These are phyloP conservation scores for Trichoderma cornu-damae DNA, from an alignment of 2,329 filamentous ascomycete species.

Conservation along the genomic window DNA sequence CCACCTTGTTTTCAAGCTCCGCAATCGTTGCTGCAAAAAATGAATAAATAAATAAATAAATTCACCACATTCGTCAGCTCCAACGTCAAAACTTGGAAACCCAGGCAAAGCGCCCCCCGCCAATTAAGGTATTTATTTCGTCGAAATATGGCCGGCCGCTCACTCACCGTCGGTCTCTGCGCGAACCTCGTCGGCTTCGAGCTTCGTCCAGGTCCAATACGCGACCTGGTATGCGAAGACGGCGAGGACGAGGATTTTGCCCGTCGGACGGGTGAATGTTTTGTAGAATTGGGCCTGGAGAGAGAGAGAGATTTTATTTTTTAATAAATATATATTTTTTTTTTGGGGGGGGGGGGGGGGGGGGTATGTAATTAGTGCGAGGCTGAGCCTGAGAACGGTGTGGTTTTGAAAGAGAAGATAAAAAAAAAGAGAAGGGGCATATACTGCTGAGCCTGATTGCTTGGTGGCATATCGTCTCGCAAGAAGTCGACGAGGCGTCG, in stretches of 20 bases:
- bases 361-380: no score
- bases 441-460: constrained; percentile 27
- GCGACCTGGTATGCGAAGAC: constrained; percentile 73
- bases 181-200: constrained; percentile 67
- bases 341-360: no score
- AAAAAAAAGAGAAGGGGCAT: constrained; percentile 1
- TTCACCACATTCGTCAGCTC: no score
- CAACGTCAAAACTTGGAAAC: no score
- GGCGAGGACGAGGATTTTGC: constrained; percentile 68
- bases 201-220: constrained; percentile 69
- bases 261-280: constrained; percentile 65
- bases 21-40: constrained; percentile 16
- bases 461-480: constrained; percentile 28
- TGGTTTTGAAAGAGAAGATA: background rate
- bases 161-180: constrained; percentile 51
- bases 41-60: no score
- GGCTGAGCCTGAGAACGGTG: no score
- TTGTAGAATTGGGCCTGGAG: constrained; percentile 64
- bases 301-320: no score
- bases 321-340: no score
- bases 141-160: background rate
- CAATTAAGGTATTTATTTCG: no score
- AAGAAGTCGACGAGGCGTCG: background rate
- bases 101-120: no score
- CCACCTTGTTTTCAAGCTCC: constrained; percentile 13